A percentile compares a stretch with the other conserved stretches of the same genome.
phyloP scores from a whole-genome alignment of 2,329 filamentous ascomycete genomes.

The Epicoccum sorghinum region DNA sequence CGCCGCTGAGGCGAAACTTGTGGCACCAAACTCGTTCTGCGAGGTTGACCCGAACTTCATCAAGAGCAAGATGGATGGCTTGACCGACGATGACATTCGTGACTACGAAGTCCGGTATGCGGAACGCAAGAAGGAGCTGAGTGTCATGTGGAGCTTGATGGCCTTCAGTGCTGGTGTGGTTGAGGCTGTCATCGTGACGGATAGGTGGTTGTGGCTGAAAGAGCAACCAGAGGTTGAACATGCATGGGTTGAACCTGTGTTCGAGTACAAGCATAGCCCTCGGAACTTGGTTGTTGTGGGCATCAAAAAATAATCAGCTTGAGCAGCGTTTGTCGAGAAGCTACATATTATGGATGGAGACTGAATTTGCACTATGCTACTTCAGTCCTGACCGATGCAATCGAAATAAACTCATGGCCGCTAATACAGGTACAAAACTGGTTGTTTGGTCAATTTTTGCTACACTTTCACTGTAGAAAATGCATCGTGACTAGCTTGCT shows the following conservation, averaged over 20 bases:
- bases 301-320: slow-evolving; percentile 65
- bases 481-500: no score
- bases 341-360: no score
- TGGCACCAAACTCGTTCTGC: slow-evolving; percentile 40
- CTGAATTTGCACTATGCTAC: no score
- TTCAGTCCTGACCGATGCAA: no score
- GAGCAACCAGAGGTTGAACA: slow-evolving; percentile 75
- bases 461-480: no score
- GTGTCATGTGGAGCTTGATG: slow-evolving; percentile 92
- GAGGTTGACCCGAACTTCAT: slow-evolving; percentile 58
- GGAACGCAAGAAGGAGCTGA: slow-evolving; percentile 79
- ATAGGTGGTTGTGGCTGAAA: slow-evolving; percentile 84
- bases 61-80: slow-evolving; percentile 65
- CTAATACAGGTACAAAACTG: no score
- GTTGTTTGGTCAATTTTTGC: no score
- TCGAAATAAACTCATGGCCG: no score
- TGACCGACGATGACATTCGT: slow-evolving; percentile 78
- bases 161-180: slow-evolving; percentile 89
- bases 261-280: slow-evolving; percentile 85
- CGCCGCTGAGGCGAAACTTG: slow-evolving; percentile 78
- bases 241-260: slow-evolving; percentile 92
- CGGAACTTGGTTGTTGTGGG: slow-evolving; percentile 93
- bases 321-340: no score
- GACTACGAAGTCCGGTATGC: slow-evolving; percentile 70
- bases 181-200: slow-evolving; percentile 87